Evolutionary conservation across 2,329 filamentous ascomycete species (phyloP).

Genomic region (Ophiocordyceps camponoti-rufipedis): DNA sequence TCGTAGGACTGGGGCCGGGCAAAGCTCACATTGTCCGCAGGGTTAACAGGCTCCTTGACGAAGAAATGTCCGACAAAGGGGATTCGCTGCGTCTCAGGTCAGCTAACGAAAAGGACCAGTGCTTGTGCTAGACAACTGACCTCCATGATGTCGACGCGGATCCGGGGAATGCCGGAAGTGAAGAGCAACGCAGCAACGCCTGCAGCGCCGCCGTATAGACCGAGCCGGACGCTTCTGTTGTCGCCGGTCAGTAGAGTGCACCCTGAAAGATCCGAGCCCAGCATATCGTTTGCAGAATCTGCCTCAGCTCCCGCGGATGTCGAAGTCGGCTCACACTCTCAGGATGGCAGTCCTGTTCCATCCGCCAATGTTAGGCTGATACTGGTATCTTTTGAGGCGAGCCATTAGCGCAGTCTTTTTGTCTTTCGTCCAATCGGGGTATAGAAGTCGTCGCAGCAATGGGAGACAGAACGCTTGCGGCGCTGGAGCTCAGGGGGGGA

Average conservation of each 20-base stretch:
- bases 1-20: neutral
- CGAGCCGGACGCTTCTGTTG: slow-evolving; percentile 11
- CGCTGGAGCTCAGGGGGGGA: neutral
- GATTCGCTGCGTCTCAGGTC: slow-evolving; percentile 25
- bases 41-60: slow-evolving; percentile 32
- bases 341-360: slow-evolving; percentile 23
- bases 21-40: slow-evolving; percentile 42
- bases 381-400: slow-evolving; percentile 32
- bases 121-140: slow-evolving; percentile 15
- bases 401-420: slow-evolving; percentile 9
- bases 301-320: neutral
- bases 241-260: neutral
- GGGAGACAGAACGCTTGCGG: neutral
- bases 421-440: neutral
- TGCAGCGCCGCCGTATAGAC: slow-evolving; percentile 37
- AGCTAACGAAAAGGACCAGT: neutral
- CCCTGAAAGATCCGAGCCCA: neutral
- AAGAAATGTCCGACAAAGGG: slow-evolving; percentile 34
- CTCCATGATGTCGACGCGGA: slow-evolving; percentile 40
- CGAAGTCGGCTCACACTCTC: slow-evolving; percentile 31
- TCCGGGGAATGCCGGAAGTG: slow-evolving; percentile 41
- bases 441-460: neutral
- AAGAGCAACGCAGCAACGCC: slow-evolving; percentile 40
- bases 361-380: slow-evolving; percentile 35
- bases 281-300: neutral